A percentile compares a stretch with the other conserved stretches of the same genome.
These are phyloP conservation scores for Senna tora DNA, from an alignment of 306 rosid genomes.

Conservation along the genomic window DNA sequence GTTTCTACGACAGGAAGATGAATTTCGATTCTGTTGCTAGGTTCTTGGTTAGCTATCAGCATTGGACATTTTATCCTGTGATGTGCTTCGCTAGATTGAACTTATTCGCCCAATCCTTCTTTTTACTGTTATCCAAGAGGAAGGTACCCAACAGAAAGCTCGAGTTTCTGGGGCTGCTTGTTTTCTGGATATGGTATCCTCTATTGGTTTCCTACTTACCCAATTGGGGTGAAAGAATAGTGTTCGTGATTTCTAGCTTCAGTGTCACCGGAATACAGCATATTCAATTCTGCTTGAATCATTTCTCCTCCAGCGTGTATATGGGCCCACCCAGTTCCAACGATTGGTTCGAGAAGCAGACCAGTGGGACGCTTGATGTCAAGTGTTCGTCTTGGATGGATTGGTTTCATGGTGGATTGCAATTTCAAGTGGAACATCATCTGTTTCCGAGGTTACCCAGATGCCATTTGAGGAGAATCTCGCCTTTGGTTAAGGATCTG, in stretches of 20 bases:
- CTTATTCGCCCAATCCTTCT: constrained; percentile 61
- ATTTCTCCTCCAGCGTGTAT: constrained; percentile 68
- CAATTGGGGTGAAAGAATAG: constrained; percentile 54
- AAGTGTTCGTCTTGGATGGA: constrained; percentile 76
- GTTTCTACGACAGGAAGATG: constrained; percentile 57
- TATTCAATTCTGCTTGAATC: constrained; percentile 78
- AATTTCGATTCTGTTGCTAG: constrained; percentile 57
- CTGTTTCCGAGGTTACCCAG: constrained; percentile 66
- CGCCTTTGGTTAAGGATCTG: constrained; percentile 69
- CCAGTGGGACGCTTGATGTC: constrained; percentile 57
- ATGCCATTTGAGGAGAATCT: constrained; percentile 52
- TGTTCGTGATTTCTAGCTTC: constrained; percentile 64
- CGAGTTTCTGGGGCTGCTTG: constrained; percentile 64
- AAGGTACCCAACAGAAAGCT: constrained; percentile 48
- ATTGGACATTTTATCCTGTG: constrained; percentile 76
- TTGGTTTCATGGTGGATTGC: constrained; percentile 89
- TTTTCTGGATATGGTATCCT: constrained; percentile 82
- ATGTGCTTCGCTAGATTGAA: constrained; percentile 75
- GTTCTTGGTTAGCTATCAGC: constrained; percentile 72
- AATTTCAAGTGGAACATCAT: constrained; percentile 84
- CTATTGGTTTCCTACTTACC: constrained; percentile 63
- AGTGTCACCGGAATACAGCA: constrained; percentile 69
- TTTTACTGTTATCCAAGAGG: constrained; percentile 50
- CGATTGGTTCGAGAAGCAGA: constrained; percentile 77
- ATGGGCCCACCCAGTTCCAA: constrained; percentile 60